Evolutionary conservation across 2,329 filamentous ascomycete genomes (phyloP).

Genomic region (Alternaria viburni): DNA sequence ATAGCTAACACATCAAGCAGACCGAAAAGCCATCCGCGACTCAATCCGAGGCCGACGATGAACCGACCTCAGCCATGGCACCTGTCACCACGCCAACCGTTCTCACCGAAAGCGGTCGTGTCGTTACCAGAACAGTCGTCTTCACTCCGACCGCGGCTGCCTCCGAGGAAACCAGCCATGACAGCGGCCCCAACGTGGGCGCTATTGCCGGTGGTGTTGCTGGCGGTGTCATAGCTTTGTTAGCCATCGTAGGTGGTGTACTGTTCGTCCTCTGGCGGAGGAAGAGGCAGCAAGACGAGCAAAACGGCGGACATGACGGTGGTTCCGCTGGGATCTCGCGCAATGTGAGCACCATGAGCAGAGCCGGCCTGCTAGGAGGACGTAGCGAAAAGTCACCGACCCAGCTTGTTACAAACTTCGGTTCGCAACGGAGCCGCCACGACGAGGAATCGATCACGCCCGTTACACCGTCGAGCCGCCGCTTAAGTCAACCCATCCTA

Average conservation of each 20-base stretch:
- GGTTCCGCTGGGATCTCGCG: slow-evolving; percentile 40
- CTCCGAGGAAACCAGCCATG: slow-evolving; percentile 13
- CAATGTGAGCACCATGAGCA: slow-evolving; percentile 57
- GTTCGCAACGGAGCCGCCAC: slow-evolving; percentile 35
- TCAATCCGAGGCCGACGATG: slow-evolving; percentile 12
- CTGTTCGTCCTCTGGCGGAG: slow-evolving; percentile 52
- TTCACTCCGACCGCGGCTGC: slow-evolving; percentile 36
- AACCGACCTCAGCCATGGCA: slow-evolving; percentile 9
- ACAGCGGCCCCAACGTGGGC: slow-evolving; percentile 42
- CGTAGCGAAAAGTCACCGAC: slow-evolving; percentile 33
- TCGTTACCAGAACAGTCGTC: slow-evolving; percentile 55
- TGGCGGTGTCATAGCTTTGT: slow-evolving; percentile 46
- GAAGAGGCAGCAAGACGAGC: slow-evolving; percentile 26
- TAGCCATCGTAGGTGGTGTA: slow-evolving; percentile 46
- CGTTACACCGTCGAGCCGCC: slow-evolving; percentile 40
- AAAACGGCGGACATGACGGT: slow-evolving; percentile 20
- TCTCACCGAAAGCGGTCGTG: slow-evolving; percentile 52
- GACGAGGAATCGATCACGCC: slow-evolving; percentile 46
- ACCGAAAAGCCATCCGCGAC: slow-evolving; percentile 24
- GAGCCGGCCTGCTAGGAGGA: slow-evolving; percentile 51
- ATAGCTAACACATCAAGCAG: slow-evolving; percentile 16
- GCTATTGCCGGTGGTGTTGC: slow-evolving; percentile 57
- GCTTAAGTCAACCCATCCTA: slow-evolving; percentile 54
- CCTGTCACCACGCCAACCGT: slow-evolving; percentile 41
- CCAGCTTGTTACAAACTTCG: slow-evolving; percentile 35